A percentile compares a stretch with the other conserved stretches of the same genome.
Conservation (phyloP, 2,329 filamentous ascomycete species). For the Aureobasidium zeae region DNA sequence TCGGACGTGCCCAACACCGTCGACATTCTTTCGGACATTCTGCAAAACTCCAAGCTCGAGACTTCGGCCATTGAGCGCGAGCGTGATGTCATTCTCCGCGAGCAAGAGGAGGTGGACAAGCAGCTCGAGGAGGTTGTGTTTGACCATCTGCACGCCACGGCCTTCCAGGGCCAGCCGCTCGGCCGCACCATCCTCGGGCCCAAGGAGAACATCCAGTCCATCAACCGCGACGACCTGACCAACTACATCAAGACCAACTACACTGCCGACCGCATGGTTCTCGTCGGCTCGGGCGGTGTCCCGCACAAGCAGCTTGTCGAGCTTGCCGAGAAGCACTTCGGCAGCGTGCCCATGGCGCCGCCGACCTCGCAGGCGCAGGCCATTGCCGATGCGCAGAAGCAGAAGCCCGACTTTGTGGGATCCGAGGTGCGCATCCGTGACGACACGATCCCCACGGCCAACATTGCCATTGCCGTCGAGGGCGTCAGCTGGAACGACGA, state of each 20-base stretch:
- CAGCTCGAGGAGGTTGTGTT: slow-evolving; percentile 99
- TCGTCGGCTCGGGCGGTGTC: slow-evolving; percentile 88
- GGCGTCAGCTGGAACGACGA: slow-evolving; percentile 99
- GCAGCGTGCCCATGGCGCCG: slow-evolving; percentile 63
- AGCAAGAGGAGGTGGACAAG: slow-evolving; percentile 99
- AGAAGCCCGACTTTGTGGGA: slow-evolving; percentile 88
- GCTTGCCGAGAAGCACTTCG: slow-evolving; percentile 94
- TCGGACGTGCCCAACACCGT: slow-evolving; percentile 91
- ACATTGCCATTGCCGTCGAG: slow-evolving; percentile 97
- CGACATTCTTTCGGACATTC: slow-evolving; percentile 97
- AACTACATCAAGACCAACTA: slow-evolving; percentile 99
- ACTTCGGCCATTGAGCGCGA: slow-evolving; percentile 87
- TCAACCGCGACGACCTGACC: slow-evolving; percentile 79
- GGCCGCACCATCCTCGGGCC: slow-evolving; percentile 96
- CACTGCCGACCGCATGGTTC: slow-evolving; percentile 98
- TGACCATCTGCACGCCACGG: slow-evolving; percentile 96
- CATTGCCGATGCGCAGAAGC: slow-evolving; percentile 65
- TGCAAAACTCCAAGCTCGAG: slow-evolving; percentile 99
- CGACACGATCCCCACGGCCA: slow-evolving; percentile 89
- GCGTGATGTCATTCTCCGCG: slow-evolving; percentile 95
- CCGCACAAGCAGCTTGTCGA: slow-evolving; percentile 91
- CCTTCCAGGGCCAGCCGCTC: slow-evolving; percentile 90
- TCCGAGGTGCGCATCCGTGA: slow-evolving; percentile 94
- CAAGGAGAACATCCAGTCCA: slow-evolving; percentile 95
- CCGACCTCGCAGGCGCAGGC: slow-evolving; percentile 64